Percentiles rank a stretch among this genome's conserved stretches.
phyloP scores from a whole-genome alignment of 169 alveolate genomes.

The Plasmodium billcollinsi region DNA sequence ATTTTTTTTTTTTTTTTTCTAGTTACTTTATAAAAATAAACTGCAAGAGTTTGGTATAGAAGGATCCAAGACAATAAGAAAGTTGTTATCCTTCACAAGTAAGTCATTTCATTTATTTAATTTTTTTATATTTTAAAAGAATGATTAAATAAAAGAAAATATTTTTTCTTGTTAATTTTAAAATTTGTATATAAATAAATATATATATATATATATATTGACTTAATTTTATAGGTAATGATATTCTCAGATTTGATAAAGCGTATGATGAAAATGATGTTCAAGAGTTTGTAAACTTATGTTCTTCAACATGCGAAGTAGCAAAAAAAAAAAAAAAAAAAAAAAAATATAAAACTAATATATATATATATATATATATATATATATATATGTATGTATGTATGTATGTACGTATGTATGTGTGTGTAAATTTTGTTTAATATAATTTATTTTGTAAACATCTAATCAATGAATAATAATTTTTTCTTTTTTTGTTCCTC shows the following conservation, averaged over 20 bases:
- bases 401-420: neutral
- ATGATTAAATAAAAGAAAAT: neutral
- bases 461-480: too few relatives aligned
- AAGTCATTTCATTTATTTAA: slow-evolving; percentile 22
- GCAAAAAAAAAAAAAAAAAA: neutral
- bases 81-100: slow-evolving; percentile 72
- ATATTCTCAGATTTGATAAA: slow-evolving; percentile 87
- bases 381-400: neutral
- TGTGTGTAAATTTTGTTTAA: neutral
- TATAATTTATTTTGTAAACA: too few relatives aligned
- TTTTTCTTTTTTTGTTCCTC: too few relatives aligned
- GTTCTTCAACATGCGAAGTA: slow-evolving; percentile 85
- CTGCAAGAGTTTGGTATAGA: slow-evolving; percentile 68
- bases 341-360: neutral
- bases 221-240: slow-evolving; percentile 80
- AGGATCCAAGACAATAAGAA: slow-evolving; percentile 75
- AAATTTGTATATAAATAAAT: too few relatives aligned
- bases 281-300: slow-evolving; percentile 86
- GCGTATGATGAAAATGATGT: slow-evolving; percentile 90
- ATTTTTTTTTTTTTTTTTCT: neutral
- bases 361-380: neutral
- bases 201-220: neutral
- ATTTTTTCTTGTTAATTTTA: too few relatives aligned
- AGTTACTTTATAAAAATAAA: slow-evolving; percentile 68
- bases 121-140: neutral